These are phyloP conservation scores for Ophiostoma tasmaniense DNA, from an alignment of 2,329 filamentous ascomycete genomes.

Conservation along the genomic window DNA sequence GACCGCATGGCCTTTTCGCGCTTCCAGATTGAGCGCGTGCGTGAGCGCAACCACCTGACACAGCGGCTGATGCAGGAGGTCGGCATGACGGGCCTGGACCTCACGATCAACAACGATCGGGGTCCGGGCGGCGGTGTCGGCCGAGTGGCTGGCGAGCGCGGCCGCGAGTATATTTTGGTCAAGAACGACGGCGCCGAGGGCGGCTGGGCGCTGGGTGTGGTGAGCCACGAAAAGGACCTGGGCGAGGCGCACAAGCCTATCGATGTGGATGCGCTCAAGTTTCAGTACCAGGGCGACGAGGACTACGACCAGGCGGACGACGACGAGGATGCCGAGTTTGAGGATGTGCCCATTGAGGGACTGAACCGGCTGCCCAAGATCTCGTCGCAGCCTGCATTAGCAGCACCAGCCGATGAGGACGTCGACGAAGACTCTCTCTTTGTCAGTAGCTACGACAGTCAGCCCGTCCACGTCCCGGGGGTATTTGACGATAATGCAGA, in stretches of 20 bases:
- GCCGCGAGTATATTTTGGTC: conserved; percentile 89
- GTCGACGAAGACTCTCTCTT: conserved; percentile 51
- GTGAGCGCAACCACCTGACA: conserved; percentile 86
- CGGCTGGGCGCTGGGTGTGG: conserved; percentile 91
- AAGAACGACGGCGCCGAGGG: conserved; percentile 93
- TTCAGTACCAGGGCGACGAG: conserved; percentile 48
- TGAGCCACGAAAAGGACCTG: conserved; percentile 72
- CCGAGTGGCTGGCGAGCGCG: conserved; percentile 74
- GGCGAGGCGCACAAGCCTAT: conserved; percentile 82
- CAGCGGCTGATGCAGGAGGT: conserved; percentile 91
- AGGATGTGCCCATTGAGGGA: conserved; percentile 87
- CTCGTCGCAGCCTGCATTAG: conserved; percentile 22
- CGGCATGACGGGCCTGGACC: conserved; percentile 72
- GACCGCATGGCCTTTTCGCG: conserved; percentile 94
- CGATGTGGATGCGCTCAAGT: conserved; percentile 65
- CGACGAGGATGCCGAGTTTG: conserved; percentile 54
- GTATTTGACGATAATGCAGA: neutral
- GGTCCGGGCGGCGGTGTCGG: conserved; percentile 40
- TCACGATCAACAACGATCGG: conserved; percentile 41
- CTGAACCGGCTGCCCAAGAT: conserved; percentile 71
- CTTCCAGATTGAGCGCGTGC: conserved; percentile 92
- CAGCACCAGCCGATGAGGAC: conserved; percentile 26
- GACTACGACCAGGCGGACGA: conserved; percentile 60
- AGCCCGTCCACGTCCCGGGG: conserved; percentile 13
- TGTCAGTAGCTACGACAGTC: conserved; percentile 30